These are phyloP conservation scores for Phytophthora citricola DNA, from an alignment of 352 stramenopile genomes.

Conservation along the genomic window DNA sequence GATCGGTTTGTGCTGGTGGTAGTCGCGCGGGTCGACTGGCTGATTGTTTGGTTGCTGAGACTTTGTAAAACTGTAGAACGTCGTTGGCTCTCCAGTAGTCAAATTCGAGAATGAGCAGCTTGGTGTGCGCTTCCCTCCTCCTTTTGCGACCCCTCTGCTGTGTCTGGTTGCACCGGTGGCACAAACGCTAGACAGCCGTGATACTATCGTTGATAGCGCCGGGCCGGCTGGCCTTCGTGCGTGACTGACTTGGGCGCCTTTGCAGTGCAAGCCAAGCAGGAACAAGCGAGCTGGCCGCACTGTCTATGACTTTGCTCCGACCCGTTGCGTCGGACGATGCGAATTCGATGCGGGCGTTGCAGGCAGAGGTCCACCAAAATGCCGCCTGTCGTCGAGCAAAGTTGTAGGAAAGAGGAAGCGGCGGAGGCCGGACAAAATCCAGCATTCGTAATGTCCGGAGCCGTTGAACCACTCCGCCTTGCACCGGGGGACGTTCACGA, in stretches of 20 bases:
- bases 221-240: slow-evolving; percentile 20
- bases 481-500: slow-evolving; percentile 18
- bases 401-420: slow-evolving; percentile 24
- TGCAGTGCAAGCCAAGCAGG: slow-evolving; percentile 4
- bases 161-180: slow-evolving; percentile 43
- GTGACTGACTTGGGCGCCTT: slow-evolving; percentile 31
- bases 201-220: slow-evolving; percentile 40
- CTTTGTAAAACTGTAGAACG: slow-evolving; percentile 25
- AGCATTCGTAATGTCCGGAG: slow-evolving; percentile 40
- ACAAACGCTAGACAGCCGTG: slow-evolving; percentile 41
- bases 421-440: slow-evolving; percentile 31
- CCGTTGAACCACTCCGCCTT: slow-evolving; percentile 15
- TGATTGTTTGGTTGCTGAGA: slow-evolving; percentile 17
- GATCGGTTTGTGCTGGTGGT: slow-evolving; percentile 15
- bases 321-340: slow-evolving; percentile 28
- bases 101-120: slow-evolving; percentile 45
- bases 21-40: slow-evolving; percentile 15
- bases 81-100: slow-evolving; percentile 19
- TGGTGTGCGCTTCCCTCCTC: slow-evolving; percentile 6
- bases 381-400: slow-evolving; percentile 8
- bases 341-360: slow-evolving; percentile 20
- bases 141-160: slow-evolving; percentile 18
- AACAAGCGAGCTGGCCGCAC: slow-evolving; percentile 28
- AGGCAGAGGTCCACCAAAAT: slow-evolving; percentile 12
- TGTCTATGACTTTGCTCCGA: slow-evolving; percentile 45